A percentile compares a stretch with the other conserved stretches of the same genome.
phyloP scores from a whole-genome alignment of 768 basidiomycete genomes.

The Boletus reticulatus region DNA sequence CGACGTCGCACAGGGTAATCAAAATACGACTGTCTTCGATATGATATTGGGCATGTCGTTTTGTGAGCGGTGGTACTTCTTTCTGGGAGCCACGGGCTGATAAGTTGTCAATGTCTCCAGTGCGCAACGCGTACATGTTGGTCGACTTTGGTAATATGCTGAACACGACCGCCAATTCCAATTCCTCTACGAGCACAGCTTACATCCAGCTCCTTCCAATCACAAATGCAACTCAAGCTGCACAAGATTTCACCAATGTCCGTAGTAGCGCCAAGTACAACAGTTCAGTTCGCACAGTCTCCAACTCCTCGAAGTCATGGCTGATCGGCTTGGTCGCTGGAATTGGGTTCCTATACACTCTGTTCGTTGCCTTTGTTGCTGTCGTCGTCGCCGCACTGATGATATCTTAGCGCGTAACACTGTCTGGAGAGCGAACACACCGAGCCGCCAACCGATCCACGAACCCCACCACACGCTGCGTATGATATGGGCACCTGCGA shows the following conservation, averaged over 20 bases:
- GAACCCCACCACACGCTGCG: constrained; percentile 29
- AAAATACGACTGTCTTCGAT: constrained; percentile 39
- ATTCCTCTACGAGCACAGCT: constrained; percentile 38
- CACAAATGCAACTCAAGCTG: constrained; percentile 46
- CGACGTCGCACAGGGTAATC: constrained; percentile 29
- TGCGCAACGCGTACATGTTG: constrained; percentile 62
- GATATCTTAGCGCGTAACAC: not conserved
- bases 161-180: constrained; percentile 33
- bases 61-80: constrained; percentile 39
- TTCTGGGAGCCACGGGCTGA: not conserved
- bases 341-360: constrained; percentile 2
- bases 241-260: constrained; percentile 12
- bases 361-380: constrained; percentile 3
- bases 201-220: constrained; percentile 63
- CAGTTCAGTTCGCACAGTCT: constrained; percentile 15
- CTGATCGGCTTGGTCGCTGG: constrained; percentile 18
- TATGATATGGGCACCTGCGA: constrained; percentile 20
- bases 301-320: not conserved
- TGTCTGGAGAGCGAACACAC: constrained; percentile 5
- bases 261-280: not conserved
- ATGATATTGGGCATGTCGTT: constrained; percentile 75
- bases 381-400: constrained; percentile 12
- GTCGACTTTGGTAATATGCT: constrained; percentile 67
- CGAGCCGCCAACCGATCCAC: constrained; percentile 23
- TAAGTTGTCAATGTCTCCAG: constrained; percentile 30